Evolutionary conservation across 2,329 filamentous ascomycete species (phyloP).

Genomic region (Colletotrichum australisinense): DNA sequence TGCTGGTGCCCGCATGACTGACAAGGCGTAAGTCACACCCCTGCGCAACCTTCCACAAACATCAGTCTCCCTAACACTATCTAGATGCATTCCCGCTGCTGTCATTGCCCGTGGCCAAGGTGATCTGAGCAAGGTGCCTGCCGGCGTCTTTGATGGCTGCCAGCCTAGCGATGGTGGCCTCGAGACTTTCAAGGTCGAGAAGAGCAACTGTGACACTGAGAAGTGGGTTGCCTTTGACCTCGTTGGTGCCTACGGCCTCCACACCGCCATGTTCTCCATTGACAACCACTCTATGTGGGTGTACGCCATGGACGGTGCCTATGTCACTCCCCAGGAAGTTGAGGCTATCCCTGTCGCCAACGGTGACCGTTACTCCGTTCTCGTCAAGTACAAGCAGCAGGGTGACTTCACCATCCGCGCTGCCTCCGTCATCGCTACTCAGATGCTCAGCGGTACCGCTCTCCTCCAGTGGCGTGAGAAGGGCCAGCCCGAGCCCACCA

Average conservation of each 20-base stretch:
- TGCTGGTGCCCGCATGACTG: constrained; percentile 47
- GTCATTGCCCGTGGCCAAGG: constrained; percentile 49
- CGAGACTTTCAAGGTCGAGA: constrained; percentile 51
- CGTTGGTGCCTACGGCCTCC: constrained; percentile 62
- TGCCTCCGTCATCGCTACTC: constrained; percentile 59
- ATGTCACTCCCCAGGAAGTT: constrained; percentile 60
- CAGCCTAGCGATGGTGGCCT: constrained; percentile 54
- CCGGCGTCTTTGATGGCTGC: constrained; percentile 58
- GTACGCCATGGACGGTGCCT: constrained; percentile 65
- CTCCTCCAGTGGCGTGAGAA: constrained; percentile 53
- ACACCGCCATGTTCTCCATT: constrained; percentile 58
- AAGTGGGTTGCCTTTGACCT: constrained; percentile 67
- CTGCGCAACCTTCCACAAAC: not conserved
- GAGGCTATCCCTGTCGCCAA: constrained; percentile 52
- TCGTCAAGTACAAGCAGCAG: constrained; percentile 57
- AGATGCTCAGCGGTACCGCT: constrained; percentile 66
- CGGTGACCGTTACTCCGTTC: constrained; percentile 64
- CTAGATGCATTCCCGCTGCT: constrained; percentile 51
- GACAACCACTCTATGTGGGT: constrained; percentile 66
- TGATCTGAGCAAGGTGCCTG: constrained; percentile 52
- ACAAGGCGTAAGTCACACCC: constrained; percentile 50
- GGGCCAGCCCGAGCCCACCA: constrained; percentile 29
- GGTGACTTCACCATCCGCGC: constrained; percentile 67
- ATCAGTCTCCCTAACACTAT: not conserved
- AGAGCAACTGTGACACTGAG: constrained; percentile 46